Evolutionary conservation across 1,284 basidiomycete genomes (phyloP).

Genomic region (Marasmius sp.): DNA sequence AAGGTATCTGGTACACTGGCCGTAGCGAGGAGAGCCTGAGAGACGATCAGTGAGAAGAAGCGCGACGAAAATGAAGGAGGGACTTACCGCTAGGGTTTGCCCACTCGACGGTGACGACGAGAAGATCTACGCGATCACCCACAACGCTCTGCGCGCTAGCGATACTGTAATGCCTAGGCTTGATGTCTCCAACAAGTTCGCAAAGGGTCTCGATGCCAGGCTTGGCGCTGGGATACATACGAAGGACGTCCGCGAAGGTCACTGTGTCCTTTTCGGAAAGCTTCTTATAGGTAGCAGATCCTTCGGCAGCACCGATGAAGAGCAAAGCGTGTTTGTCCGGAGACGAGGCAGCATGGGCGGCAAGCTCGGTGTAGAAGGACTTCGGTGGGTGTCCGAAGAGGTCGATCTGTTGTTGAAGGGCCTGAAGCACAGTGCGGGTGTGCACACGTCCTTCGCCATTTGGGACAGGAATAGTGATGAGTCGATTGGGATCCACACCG

Average conservation of each 20-base stretch:
- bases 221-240: slow-evolving; percentile 78
- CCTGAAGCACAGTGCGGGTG: slow-evolving; percentile 93
- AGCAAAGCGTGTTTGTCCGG: slow-evolving; percentile 83
- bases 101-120: slow-evolving; percentile 98
- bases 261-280: slow-evolving; percentile 93
- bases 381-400: slow-evolving; percentile 96
- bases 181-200: slow-evolving; percentile 89
- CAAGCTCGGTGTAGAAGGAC: slow-evolving; percentile 90
- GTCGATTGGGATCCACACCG: slow-evolving; percentile 78
- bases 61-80: neutral
- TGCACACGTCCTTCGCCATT: slow-evolving; percentile 65
- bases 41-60: slow-evolving; percentile 8
- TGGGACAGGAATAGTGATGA: slow-evolving; percentile 81
- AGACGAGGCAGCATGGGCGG: slow-evolving; percentile 71
- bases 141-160: slow-evolving; percentile 94
- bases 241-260: slow-evolving; percentile 88
- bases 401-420: slow-evolving; percentile 95
- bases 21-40: slow-evolving; percentile 77
- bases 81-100: slow-evolving; percentile 74
- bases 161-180: slow-evolving; percentile 98
- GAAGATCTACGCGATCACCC: slow-evolving; percentile 89
- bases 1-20: slow-evolving; percentile 97
- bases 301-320: slow-evolving; percentile 95
- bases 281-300: slow-evolving; percentile 92
- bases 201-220: slow-evolving; percentile 85